Evolutionary conservation across 2,329 filamentous ascomycete genomes (phyloP).

Genomic region (Coniochaeta hoffmannii): DNA sequence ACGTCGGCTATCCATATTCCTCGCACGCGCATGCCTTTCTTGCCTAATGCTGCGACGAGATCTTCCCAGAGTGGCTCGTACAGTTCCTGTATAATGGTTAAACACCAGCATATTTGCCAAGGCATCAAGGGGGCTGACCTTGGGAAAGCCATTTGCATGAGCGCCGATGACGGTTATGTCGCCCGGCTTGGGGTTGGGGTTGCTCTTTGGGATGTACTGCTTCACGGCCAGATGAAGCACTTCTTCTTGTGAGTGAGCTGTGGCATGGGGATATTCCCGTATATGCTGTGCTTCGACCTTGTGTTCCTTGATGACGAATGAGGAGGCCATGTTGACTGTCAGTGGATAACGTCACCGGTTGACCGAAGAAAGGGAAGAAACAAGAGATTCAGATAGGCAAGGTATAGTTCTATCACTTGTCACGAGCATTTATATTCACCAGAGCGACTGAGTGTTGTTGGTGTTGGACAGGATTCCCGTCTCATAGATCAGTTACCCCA

Average conservation of each 20-base stretch:
- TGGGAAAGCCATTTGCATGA: constrained; percentile 90
- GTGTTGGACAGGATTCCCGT: no score
- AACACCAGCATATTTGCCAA: constrained; percentile 5
- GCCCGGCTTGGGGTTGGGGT: constrained; percentile 58
- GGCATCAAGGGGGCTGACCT: constrained; percentile 41
- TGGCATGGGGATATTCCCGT: constrained; percentile 71
- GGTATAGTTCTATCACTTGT: background rate
- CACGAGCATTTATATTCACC: no score
- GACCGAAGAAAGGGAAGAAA: background rate
- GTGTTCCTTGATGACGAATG: constrained; percentile 67
- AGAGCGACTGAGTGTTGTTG: background rate
- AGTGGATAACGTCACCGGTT: background rate
- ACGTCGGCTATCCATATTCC: constrained; percentile 87
- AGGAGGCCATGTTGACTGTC: constrained; percentile 22
- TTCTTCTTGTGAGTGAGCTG: constrained; percentile 66
- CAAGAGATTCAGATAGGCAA: background rate
- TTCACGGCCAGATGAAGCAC: constrained; percentile 69
- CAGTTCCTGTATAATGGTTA: constrained; percentile 53
- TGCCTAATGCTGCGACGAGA: constrained; percentile 50
- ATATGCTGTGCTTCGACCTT: constrained; percentile 68
- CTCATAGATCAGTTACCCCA: background rate
- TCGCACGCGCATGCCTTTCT: constrained; percentile 61
- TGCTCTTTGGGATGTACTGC: constrained; percentile 76
- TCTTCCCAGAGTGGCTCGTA: constrained; percentile 93
- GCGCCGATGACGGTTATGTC: constrained; percentile 80